These are phyloP conservation scores for Gelatoporia subvermispora DNA, from an alignment of 768 basidiomycete species.

Conservation along the genomic window DNA sequence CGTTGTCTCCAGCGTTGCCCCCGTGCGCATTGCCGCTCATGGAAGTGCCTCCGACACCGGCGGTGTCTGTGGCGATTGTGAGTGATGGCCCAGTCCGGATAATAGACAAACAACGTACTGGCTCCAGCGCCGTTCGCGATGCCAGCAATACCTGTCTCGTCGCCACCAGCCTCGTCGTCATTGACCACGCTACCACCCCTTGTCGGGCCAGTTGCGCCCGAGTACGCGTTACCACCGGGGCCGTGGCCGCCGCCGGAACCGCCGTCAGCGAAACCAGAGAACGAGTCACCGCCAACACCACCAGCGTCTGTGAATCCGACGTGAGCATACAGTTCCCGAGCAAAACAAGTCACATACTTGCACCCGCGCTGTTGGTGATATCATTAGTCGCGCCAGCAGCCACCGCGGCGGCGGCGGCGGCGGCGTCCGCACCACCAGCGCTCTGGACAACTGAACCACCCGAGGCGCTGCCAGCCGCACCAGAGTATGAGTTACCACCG, in stretches of 20 bases:
- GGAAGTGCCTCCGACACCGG: slow-evolving; percentile 11
- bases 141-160: neutral
- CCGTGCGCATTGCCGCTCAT: slow-evolving; percentile 15
- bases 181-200: slow-evolving; percentile 13
- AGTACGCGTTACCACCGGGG: slow-evolving; percentile 17
- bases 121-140: slow-evolving; percentile 10
- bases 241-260: slow-evolving; percentile 16
- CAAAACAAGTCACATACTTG: neutral
- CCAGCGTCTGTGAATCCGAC: slow-evolving; percentile 9
- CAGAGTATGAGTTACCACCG: slow-evolving; percentile 25
- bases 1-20: slow-evolving; percentile 7
- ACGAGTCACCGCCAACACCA: slow-evolving; percentile 10
- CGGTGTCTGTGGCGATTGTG: slow-evolving; percentile 3
- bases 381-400: neutral
- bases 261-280: slow-evolving; percentile 15
- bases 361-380: neutral
- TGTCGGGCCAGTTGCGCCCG: slow-evolving; percentile 9
- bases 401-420: neutral
- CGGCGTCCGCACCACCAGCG: slow-evolving; percentile 1
- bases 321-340: no score
- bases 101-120: slow-evolving; percentile 1
- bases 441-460: slow-evolving; percentile 17
- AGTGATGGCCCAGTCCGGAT: neutral
- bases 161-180: neutral
- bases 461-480: slow-evolving; percentile 13